Percentiles rank a stretch among this genome's conserved stretches.
These are phyloP conservation scores for Metarhizium anisopliae DNA, from an alignment of 2,329 filamentous ascomycete genomes.

Conservation along the genomic window DNA sequence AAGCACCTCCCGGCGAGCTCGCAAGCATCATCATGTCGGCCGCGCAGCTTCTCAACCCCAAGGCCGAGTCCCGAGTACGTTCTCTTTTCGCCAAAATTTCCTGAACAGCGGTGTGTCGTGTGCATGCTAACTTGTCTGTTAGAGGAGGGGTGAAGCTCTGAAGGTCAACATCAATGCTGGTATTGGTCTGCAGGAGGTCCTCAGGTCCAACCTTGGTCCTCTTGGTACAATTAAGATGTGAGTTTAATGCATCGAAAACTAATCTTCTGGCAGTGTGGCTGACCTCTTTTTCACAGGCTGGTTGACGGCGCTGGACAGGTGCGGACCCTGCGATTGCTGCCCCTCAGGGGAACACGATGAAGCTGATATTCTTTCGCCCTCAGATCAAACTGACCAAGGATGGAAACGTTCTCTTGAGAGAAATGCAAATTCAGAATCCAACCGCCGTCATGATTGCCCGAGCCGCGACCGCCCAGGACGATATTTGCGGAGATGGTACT, in stretches of 20 bases:
- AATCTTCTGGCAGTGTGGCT: neutral
- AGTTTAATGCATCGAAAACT: neutral
- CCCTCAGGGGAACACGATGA: slow-evolving; percentile 16
- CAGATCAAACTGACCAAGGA: slow-evolving; percentile 99
- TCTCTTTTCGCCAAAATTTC: slow-evolving; percentile 4
- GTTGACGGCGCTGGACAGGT: slow-evolving; percentile 63
- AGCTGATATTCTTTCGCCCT: slow-evolving; percentile 17
- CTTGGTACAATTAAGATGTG: slow-evolving; percentile 95
- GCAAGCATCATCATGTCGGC: slow-evolving; percentile 64
- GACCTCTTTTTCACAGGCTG: slow-evolving; percentile 35
- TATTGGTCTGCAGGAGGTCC: slow-evolving; percentile 85
- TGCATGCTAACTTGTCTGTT: slow-evolving; percentile 16
- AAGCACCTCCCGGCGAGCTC: slow-evolving; percentile 9
- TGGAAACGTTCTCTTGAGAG: slow-evolving; percentile 74
- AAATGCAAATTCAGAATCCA: slow-evolving; percentile 96
- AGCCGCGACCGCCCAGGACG: slow-evolving; percentile 93
- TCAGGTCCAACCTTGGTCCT: slow-evolving; percentile 93
- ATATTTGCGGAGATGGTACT: slow-evolving; percentile 96
- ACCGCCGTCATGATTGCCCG: slow-evolving; percentile 79
- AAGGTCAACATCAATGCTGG: slow-evolving; percentile 95
- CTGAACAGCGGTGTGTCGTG: neutral
- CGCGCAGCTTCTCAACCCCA: slow-evolving; percentile 95
- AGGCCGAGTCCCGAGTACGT: slow-evolving; percentile 91
- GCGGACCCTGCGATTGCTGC: slow-evolving; percentile 22
- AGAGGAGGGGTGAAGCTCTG: slow-evolving; percentile 95